Percentiles rank a stretch among this genome's conserved stretches.
phyloP scores from a whole-genome alignment of 768 basidiomycete species.

The Kwoniella mangroviensis region DNA sequence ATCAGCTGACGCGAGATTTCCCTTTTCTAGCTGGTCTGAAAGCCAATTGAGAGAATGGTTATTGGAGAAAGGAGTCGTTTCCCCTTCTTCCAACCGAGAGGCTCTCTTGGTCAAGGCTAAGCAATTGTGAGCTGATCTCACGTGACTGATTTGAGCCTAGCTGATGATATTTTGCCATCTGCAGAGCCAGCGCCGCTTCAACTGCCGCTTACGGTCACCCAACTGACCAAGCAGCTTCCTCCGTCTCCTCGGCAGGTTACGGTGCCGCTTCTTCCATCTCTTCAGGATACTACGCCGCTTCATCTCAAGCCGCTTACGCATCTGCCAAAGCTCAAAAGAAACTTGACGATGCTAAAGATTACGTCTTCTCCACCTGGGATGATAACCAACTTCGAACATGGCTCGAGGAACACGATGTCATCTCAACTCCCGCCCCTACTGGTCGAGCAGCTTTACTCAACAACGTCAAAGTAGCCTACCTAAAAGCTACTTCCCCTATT shows the following conservation, averaged over 20 bases:
- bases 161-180: constrained; percentile 55
- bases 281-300: constrained; percentile 45
- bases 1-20: constrained; percentile 6
- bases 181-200: constrained; percentile 64
- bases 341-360: constrained; percentile 79
- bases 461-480: constrained; percentile 73
- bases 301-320: constrained; percentile 53
- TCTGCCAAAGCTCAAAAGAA: constrained; percentile 49
- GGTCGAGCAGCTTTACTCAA: constrained; percentile 71
- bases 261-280: constrained; percentile 51
- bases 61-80: constrained; percentile 82
- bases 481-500: constrained; percentile 65
- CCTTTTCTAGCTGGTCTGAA: constrained; percentile 71
- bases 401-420: constrained; percentile 73
- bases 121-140: constrained; percentile 60
- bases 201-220: constrained; percentile 63
- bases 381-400: constrained; percentile 73
- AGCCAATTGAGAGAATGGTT: constrained; percentile 78
- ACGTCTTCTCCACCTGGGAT: constrained; percentile 87
- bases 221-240: constrained; percentile 58
- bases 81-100: constrained; percentile 77
- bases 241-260: constrained; percentile 47
- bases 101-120: constrained; percentile 79
- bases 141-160: neutral
- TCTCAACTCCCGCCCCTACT: constrained; percentile 68